A percentile compares a stretch with the other conserved stretches of the same genome.
Evolutionary conservation across 108 stramenopile species (phyloP).

Genomic region (Discostella pseudostelligera): DNA sequence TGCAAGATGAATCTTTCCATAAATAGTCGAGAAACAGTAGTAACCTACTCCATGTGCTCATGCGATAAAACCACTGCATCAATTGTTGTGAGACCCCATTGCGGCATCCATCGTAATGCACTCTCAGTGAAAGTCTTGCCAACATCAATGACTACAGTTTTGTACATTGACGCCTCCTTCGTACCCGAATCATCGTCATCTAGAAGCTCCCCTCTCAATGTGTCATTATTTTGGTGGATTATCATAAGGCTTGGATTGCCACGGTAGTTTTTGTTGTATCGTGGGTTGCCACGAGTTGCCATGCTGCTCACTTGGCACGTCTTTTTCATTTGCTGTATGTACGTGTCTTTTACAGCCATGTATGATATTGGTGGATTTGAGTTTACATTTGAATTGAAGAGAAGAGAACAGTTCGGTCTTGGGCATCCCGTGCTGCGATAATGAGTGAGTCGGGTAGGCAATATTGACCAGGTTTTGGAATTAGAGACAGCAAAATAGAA

Average conservation of each 20-base stretch:
- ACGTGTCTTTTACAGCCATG: constrained; percentile 2
- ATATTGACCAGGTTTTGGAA: background rate
- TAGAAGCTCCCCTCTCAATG: constrained; percentile 9
- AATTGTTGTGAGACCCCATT: constrained; percentile 47
- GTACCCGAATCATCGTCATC: constrained; percentile 12
- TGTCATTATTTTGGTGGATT: constrained; percentile 47
- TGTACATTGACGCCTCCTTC: background rate
- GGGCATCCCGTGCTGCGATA: constrained; percentile 76
- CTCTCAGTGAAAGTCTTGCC: constrained; percentile 88
- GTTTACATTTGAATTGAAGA: constrained; percentile 42
- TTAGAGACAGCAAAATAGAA: background rate
- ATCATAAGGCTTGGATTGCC: constrained; percentile 82
- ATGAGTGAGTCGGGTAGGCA: background rate
- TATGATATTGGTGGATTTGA: constrained; percentile 15
- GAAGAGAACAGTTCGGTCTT: constrained; percentile 61
- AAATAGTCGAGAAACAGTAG: background rate
- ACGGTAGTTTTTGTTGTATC: constrained; percentile 78
- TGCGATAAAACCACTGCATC: constrained; percentile 83
- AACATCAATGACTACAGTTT: constrained; percentile 80
- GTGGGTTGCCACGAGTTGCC: constrained; percentile 74
- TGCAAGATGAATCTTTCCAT: background rate
- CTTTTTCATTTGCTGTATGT: constrained; percentile 19
- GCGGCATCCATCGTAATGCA: constrained; percentile 80
- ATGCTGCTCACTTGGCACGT: constrained; percentile 55
- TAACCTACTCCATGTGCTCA: constrained; percentile 67